phyloP scores from a whole-genome alignment of 2,329 filamentous ascomycete species.

The Sarocladiaceae sp. region DNA sequence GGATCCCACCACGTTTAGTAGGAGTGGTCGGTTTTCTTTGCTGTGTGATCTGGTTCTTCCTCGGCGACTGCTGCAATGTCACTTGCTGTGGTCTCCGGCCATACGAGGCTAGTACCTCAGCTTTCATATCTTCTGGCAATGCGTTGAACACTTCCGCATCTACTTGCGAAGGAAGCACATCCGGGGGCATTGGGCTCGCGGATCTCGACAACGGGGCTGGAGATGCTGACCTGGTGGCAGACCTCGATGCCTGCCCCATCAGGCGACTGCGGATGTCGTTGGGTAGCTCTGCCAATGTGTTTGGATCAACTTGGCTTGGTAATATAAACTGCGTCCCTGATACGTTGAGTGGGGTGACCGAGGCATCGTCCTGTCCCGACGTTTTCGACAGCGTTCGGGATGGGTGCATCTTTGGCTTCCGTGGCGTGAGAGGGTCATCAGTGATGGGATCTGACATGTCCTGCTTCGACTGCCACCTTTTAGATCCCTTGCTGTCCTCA shows the following conservation, averaged over 20 bases:
- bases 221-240: conserved; percentile 18
- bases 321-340: conserved; percentile 88
- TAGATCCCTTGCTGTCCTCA: conserved; percentile 29
- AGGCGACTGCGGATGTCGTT: conserved; percentile 74
- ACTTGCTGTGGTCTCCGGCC: conserved; percentile 29
- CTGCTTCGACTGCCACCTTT: conserved; percentile 20
- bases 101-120: conserved; percentile 75
- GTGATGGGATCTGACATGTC: conserved; percentile 45
- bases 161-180: conserved; percentile 64
- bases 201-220: conserved; percentile 27
- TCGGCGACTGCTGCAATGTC: conserved; percentile 43
- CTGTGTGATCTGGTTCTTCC: conserved; percentile 47
- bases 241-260: conserved; percentile 43
- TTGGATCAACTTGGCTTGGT: conserved; percentile 73
- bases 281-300: conserved; percentile 78
- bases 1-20: conserved; percentile 53
- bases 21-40: conserved; percentile 52
- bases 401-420: conserved; percentile 47
- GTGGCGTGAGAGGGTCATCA: conserved; percentile 47
- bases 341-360: conserved; percentile 67
- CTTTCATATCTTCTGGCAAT: conserved; percentile 77
- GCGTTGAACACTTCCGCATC: conserved; percentile 80
- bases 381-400: conserved; percentile 45
- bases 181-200: conserved; percentile 32
- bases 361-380: conserved; percentile 42